phyloP scores from a whole-genome alignment of 306 rosid species.

The Dalbergia cochinchinensis region DNA sequence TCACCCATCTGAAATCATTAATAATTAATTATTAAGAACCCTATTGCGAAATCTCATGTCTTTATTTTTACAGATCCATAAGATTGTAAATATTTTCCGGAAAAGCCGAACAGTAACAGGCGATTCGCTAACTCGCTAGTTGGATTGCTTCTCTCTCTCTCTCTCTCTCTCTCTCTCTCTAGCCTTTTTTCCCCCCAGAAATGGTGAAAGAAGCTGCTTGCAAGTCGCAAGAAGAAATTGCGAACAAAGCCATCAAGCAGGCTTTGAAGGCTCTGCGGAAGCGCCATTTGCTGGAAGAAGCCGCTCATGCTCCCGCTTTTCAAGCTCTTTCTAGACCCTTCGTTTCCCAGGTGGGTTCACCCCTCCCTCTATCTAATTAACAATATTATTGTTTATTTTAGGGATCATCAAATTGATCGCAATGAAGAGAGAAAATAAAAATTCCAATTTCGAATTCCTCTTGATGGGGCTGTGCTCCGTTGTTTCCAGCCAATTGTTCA shows the following conservation, averaged over 20 bases:
- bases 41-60: background rate
- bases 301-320: slow-evolving; percentile 90
- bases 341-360: slow-evolving; percentile 59
- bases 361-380: slow-evolving; percentile 21
- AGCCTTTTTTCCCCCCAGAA: no score
- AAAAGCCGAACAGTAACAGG: slow-evolving; percentile 20
- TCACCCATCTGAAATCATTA: background rate
- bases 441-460: background rate
- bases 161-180: background rate
- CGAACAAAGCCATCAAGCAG: slow-evolving; percentile 73
- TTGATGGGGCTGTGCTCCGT: no score
- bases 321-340: slow-evolving; percentile 81
- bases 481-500: background rate
- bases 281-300: slow-evolving; percentile 96
- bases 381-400: slow-evolving; percentile 3
- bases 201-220: slow-evolving; percentile 41
- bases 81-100: slow-evolving; percentile 5
- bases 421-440: background rate
- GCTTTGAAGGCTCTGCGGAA: slow-evolving; percentile 83
- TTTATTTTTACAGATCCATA: slow-evolving; percentile 5
- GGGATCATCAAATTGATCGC: slow-evolving; percentile 22
- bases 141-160: background rate
- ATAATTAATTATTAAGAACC: background rate
- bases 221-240: slow-evolving; percentile 70
- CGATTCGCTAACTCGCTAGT: slow-evolving; percentile 7